Conservation (phyloP, 2,329 filamentous ascomycete genomes). For the Cryphonectria nitschkei region DNA sequence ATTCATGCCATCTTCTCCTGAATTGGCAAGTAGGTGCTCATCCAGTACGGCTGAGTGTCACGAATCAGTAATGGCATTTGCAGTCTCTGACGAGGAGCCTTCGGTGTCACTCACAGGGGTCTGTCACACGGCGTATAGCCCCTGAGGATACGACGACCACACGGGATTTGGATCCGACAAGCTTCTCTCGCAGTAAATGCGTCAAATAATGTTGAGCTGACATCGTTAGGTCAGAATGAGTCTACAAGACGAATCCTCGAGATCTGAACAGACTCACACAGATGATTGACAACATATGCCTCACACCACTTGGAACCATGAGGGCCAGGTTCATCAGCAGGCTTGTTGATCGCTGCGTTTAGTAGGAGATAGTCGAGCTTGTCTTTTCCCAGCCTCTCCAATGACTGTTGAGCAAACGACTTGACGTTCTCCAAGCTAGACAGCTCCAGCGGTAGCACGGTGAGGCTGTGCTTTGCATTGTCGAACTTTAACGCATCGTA, state of each 20-base stretch:
- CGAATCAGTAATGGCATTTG: background rate
- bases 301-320: conserved; percentile 55
- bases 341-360: conserved; percentile 51
- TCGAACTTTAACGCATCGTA: conserved; percentile 49
- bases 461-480: conserved; percentile 43
- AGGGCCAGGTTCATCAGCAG: conserved; percentile 40
- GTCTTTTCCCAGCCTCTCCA: conserved; percentile 45
- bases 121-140: conserved; percentile 46
- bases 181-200: conserved; percentile 52
- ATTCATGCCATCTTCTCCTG: conserved; percentile 36
- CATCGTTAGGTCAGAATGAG: background rate
- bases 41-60: conserved; percentile 40
- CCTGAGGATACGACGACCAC: conserved; percentile 57
- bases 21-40: conserved; percentile 44
- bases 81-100: background rate
- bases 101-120: conserved; percentile 38
- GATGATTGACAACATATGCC: conserved; percentile 54
- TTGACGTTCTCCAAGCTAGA: conserved; percentile 48
- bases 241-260: background rate
- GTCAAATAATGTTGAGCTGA: conserved; percentile 58
- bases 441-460: conserved; percentile 54
- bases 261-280: conserved; percentile 43
- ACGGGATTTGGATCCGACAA: conserved; percentile 50
- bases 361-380: conserved; percentile 54
- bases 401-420: conserved; percentile 49